Conservation (phyloP, 371 early-diverging fungal genomes). For the Rhizopus sp. region DNA sequence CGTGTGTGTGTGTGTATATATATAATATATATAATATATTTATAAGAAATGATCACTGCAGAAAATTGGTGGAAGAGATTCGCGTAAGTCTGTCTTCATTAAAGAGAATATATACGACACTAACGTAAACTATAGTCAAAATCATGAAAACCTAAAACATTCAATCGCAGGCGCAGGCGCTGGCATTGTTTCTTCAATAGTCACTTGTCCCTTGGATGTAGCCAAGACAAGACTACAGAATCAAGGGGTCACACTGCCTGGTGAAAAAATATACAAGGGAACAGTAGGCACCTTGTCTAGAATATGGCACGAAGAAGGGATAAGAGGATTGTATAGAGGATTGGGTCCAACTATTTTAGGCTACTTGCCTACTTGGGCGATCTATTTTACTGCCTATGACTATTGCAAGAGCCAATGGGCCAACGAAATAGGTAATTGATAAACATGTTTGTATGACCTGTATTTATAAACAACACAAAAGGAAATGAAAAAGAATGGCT, state of each 20-base stretch:
- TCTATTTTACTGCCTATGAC: conserved; percentile 85
- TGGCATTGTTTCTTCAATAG: conserved; percentile 79
- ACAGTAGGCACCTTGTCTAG: conserved; percentile 64
- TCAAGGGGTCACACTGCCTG: conserved; percentile 63
- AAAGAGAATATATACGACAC: not conserved
- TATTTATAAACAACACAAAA: conserved; percentile 3
- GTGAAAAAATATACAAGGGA: conserved; percentile 38
- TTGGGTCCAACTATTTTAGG: conserved; percentile 83
- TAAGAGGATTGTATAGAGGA: conserved; percentile 87
- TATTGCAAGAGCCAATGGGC: conserved; percentile 56
- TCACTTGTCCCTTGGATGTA: conserved; percentile 94
- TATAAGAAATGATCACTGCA: too few relatives aligned
- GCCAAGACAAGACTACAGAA: conserved; percentile 95
- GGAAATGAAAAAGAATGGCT: conserved; percentile 56
- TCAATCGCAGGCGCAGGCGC: conserved; percentile 86
- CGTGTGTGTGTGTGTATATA: too few relatives aligned
- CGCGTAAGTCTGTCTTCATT: conserved; percentile 19
- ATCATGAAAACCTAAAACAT: conserved; percentile 68
- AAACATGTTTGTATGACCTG: not conserved
- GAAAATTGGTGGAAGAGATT: conserved; percentile 30
- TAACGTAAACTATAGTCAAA: conserved; percentile 26
- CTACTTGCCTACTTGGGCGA: conserved; percentile 88
- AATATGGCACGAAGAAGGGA: conserved; percentile 80
- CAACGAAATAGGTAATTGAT: conserved; percentile 28
- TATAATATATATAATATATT: too few relatives aligned